Base-by-base conservation (phyloP, 306 rosid species). In the Acacia crassicarpa region DNA sequence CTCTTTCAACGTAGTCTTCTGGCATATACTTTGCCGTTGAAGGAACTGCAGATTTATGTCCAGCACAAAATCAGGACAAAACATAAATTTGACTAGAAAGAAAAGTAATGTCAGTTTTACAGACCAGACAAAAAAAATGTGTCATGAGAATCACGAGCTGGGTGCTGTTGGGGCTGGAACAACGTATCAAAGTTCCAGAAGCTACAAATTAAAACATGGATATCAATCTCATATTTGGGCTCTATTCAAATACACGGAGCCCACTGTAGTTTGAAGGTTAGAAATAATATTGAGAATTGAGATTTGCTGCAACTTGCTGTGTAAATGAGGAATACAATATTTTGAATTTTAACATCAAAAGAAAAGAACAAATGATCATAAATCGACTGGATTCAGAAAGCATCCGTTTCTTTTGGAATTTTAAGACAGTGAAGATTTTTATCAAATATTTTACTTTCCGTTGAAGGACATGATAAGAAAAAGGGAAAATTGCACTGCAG, bases 81-180 rank as follows among this genome's bases (percentile, higher is more conserved):
- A 74, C 30, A 81, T 45, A 76, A 67, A 84, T 51, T 69, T 83
- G 56, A 85, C 30, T 40, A 48, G 41, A 53, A 46, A 48, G 17
- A 68, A 33, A 75, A 74, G 33, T 80, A 63, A 58, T 22, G 32
- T 27, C 59, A 46, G 40, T 76, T 45, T 43, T 43, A 83, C 75
- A 41, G 61, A 95, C 99, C 85, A 83, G 82, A 82, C 81, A 95
- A 77, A 87, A 93, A 95, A 88, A 95, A 95, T 2, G 97, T 95
- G 82, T 93, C 99, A 40, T 95, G 99, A 10, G 99, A 88, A 91
- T 93, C 99, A 66, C 99, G 96, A 22, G 99, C 99, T 54, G 99
- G 99, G 78, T 95, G 99, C 67, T 95, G 99, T 83, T 95, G 99
- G 17, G 99, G 98, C 87, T 95, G 99, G 96, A 95, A 95, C 85